Conservation (phyloP, 139 green algal species). For the Coccomyxa sp. region DNA sequence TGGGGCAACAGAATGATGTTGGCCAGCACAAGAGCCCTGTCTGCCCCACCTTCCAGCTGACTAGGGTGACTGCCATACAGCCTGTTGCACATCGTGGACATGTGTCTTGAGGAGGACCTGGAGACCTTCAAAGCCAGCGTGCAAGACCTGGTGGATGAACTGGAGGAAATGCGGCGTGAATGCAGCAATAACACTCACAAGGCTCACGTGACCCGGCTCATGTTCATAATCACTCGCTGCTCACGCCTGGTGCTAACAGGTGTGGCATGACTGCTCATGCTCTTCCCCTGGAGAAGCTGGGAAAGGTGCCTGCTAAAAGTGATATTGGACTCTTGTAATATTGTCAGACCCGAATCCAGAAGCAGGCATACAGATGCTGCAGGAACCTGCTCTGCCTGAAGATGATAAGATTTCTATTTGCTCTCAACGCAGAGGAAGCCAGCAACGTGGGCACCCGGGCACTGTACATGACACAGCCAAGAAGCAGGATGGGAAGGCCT, state of each 20-base stretch:
- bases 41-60: no score
- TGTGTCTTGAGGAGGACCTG: conserved; percentile 53
- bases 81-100: conserved; percentile 44
- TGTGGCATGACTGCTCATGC: background rate
- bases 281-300: background rate
- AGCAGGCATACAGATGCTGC: background rate
- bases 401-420: background rate
- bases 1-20: no score
- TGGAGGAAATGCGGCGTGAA: conserved; percentile 51
- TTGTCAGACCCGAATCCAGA: background rate
- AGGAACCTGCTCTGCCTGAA: background rate
- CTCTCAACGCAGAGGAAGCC: background rate
- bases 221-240: conserved; percentile 75
- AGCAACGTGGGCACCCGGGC: background rate
- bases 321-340: no score
- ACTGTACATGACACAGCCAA: background rate
- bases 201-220: conserved; percentile 53
- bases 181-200: conserved; percentile 17
- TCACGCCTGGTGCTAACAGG: conserved; percentile 58
- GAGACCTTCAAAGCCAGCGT: conserved; percentile 55
- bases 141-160: conserved; percentile 55
- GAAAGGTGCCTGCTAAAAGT: background rate
- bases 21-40: no score
- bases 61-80: conserved; percentile 1
- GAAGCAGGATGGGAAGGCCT: background rate